Percentiles rank a stretch among this genome's conserved stretches.
Conservation (phyloP, 371 early-diverging fungal genomes). For the Apophysomyces elegans region DNA sequence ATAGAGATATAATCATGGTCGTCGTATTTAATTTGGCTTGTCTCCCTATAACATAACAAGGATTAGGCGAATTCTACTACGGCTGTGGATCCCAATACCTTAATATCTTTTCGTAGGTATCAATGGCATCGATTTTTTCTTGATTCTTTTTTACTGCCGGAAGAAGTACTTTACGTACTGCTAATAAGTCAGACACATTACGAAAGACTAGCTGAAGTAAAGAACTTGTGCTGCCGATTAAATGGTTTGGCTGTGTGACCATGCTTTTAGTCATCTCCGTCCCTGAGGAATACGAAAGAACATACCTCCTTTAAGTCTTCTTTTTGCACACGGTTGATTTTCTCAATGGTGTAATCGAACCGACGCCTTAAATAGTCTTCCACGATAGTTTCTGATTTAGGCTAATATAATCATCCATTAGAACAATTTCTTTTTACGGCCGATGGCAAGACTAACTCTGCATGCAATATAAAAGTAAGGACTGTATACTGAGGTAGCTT, state of each 20-base stretch:
- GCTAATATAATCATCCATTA: constrained; percentile 31
- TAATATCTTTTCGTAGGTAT: constrained; percentile 63
- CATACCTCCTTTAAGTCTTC: constrained; percentile 89
- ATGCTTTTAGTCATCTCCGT: not conserved
- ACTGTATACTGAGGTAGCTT: constrained; percentile 78
- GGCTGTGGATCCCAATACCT: constrained; percentile 30
- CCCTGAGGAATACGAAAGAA: not conserved
- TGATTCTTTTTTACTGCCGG: constrained; percentile 75
- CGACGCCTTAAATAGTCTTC: constrained; percentile 84
- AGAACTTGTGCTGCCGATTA: constrained; percentile 73
- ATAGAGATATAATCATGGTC: constrained; percentile 23
- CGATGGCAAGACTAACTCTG: constrained; percentile 54
- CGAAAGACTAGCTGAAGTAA: constrained; percentile 83
- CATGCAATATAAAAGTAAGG: constrained; percentile 93
- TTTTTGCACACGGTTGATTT: constrained; percentile 67
- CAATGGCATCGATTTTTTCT: constrained; percentile 60
- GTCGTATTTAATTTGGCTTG: constrained; percentile 40
- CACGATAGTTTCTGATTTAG: constrained; percentile 79
- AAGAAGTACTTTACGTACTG: constrained; percentile 75
- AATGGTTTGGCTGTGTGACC: constrained; percentile 81
- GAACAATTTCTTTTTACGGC: not conserved
- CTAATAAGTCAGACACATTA: constrained; percentile 80
- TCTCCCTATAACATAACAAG: constrained; percentile 20
- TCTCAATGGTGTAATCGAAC: constrained; percentile 71
- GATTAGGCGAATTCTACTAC: not conserved